Conservation (phyloP, 441 rosid species). For the Mallotus repandus region DNA sequence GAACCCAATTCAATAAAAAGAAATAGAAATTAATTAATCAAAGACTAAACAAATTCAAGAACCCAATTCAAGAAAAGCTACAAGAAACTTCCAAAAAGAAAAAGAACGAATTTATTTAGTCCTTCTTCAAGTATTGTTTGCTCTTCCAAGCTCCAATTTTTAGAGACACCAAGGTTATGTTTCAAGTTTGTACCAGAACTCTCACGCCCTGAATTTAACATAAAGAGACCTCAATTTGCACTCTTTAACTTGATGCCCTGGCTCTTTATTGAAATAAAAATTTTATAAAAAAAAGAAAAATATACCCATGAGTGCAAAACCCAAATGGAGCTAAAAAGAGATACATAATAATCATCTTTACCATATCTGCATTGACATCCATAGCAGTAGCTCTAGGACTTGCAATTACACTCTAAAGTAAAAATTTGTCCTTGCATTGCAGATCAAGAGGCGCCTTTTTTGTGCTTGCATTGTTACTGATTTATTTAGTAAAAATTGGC, state of each 20-base stretch:
- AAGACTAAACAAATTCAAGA: too few relatives aligned
- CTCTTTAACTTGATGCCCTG: constrained; percentile 59
- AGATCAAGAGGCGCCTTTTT: constrained; percentile 68
- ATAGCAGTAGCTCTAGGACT: constrained; percentile 53
- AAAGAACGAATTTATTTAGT: too few relatives aligned
- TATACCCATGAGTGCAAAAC: constrained; percentile 2
- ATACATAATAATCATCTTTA: constrained; percentile 20
- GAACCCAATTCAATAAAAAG: too few relatives aligned
- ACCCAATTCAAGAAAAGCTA: too few relatives aligned
- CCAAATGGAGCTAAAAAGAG: constrained; percentile 1
- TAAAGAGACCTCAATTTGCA: constrained; percentile 75
- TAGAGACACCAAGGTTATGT: too few relatives aligned
- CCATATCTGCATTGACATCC: constrained; percentile 68
- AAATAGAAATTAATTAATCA: too few relatives aligned
- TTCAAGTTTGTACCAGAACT: too few relatives aligned
- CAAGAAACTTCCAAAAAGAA: too few relatives aligned
- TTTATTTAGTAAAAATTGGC: constrained; percentile 10
- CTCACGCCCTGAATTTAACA: too few relatives aligned
- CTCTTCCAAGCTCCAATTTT: too few relatives aligned
- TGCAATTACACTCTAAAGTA: constrained; percentile 68
- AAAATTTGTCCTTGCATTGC: constrained; percentile 95
- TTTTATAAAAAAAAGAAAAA: not conserved
- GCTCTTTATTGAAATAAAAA: constrained; percentile 64
- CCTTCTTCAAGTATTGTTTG: too few relatives aligned
- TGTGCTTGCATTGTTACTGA: constrained; percentile 92